Conservation (phyloP, 2,329 filamentous ascomycete genomes). For the Fonsecaea multimorphosa region DNA sequence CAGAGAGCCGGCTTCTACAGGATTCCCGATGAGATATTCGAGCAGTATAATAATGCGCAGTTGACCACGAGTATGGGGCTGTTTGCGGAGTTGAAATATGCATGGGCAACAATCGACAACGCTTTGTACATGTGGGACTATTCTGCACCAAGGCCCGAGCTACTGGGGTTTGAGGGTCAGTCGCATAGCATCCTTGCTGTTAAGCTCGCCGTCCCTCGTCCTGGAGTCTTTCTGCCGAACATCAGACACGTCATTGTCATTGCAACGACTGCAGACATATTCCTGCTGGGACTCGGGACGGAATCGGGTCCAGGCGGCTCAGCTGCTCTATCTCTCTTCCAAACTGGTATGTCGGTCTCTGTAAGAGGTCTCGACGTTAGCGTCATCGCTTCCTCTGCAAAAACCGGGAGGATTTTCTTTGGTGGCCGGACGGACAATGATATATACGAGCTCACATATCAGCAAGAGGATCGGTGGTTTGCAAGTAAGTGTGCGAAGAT, state of each 20-base stretch:
- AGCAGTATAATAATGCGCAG: slow-evolving; percentile 86
- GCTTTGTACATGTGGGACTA: slow-evolving; percentile 98
- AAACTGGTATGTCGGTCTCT: slow-evolving; percentile 82
- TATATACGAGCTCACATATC: slow-evolving; percentile 92
- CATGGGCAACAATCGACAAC: slow-evolving; percentile 95
- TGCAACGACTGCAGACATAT: slow-evolving; percentile 82
- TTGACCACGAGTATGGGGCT: slow-evolving; percentile 93
- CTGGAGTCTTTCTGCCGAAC: slow-evolving; percentile 82
- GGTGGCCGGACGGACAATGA: slow-evolving; percentile 80
- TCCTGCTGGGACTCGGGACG: slow-evolving; percentile 81
- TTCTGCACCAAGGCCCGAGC: slow-evolving; percentile 85
- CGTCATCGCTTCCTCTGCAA: slow-evolving; percentile 76
- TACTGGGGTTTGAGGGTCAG: slow-evolving; percentile 91
- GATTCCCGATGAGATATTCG: slow-evolving; percentile 89
- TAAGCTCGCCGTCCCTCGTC: slow-evolving; percentile 81
- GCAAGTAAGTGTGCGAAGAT: slow-evolving; percentile 84
- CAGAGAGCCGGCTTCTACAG: slow-evolving; percentile 84
- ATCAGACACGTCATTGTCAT: slow-evolving; percentile 91
- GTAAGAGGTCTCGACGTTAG: slow-evolving; percentile 78
- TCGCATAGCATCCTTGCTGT: slow-evolving; percentile 88
- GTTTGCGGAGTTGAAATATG: slow-evolving; percentile 92
- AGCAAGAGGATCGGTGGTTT: slow-evolving; percentile 98
- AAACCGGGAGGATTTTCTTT: slow-evolving; percentile 91
- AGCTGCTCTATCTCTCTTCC: slow-evolving; percentile 74
- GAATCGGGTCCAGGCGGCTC: slow-evolving; percentile 65